Percentiles rank a stretch among this genome's conserved stretches.
These are phyloP conservation scores for Psidium guajava DNA, from an alignment of 345 rosid species.

Conservation along the genomic window DNA sequence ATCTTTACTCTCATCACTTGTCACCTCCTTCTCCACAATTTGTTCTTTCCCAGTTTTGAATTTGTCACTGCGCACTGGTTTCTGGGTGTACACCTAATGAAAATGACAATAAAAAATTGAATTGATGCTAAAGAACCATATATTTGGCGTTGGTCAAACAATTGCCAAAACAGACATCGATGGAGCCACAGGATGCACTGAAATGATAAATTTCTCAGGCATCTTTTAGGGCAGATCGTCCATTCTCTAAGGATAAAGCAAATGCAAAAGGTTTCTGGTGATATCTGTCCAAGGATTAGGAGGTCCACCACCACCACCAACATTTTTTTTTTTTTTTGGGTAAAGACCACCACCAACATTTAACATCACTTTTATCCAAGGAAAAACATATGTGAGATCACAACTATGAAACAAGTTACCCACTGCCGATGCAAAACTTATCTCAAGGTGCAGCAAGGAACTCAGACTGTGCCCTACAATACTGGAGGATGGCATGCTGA, in stretches of 20 bases:
- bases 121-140: neutral
- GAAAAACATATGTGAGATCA: neutral
- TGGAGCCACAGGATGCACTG: neutral
- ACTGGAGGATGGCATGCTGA: neutral
- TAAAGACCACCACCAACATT: neutral
- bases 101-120: slow-evolving; percentile 4
- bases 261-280: neutral
- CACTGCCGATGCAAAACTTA: neutral
- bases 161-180: neutral
- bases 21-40: too few species aligned
- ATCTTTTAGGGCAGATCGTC: neutral
- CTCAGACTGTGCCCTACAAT: neutral
- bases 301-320: neutral
- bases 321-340: too few species aligned
- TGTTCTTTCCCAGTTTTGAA: slow-evolving; percentile 35
- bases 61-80: slow-evolving; percentile 39
- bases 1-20: too few species aligned
- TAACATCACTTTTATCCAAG: neutral
- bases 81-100: slow-evolving; percentile 42
- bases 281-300: neutral
- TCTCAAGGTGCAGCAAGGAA: neutral
- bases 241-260: neutral
- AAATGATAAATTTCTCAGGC: neutral
- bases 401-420: neutral
- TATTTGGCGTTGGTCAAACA: neutral